phyloP scores from a whole-genome alignment of 2,329 filamentous ascomycete genomes.

The Cladophialophora bantiana region DNA sequence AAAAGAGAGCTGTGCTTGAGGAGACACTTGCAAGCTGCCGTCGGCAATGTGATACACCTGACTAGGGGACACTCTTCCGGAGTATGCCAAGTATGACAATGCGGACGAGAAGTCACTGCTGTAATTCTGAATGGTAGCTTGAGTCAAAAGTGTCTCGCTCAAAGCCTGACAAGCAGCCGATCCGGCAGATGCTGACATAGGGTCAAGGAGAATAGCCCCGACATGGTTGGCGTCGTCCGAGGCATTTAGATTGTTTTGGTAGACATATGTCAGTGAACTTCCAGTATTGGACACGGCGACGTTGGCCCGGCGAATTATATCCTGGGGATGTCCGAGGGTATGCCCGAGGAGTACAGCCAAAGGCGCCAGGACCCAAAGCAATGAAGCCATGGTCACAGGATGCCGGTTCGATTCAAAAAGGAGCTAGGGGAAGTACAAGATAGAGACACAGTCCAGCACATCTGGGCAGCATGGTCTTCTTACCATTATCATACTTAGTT shows the following conservation, averaged over 20 bases:
- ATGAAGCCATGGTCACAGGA: constrained; percentile 18
- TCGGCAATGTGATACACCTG: constrained; percentile 54
- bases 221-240: constrained; percentile 62
- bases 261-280: constrained; percentile 59
- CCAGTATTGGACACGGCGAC: constrained; percentile 44
- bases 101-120: constrained; percentile 54
- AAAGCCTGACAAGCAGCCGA: constrained; percentile 55
- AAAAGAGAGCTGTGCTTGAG: constrained; percentile 46
- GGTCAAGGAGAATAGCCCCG: constrained; percentile 59
- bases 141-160: constrained; percentile 57
- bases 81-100: constrained; percentile 56
- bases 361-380: constrained; percentile 21
- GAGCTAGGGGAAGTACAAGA: constrained; percentile 15
- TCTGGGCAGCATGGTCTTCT: constrained; percentile 16
- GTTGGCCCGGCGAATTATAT: constrained; percentile 10
- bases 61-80: constrained; percentile 46
- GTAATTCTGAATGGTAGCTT: constrained; percentile 52
- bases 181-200: constrained; percentile 49
- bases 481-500: constrained; percentile 27
- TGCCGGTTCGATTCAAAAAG: constrained; percentile 19
- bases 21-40: constrained; percentile 49
- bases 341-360: constrained; percentile 15
- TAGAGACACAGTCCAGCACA: constrained; percentile 9
- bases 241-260: constrained; percentile 63
- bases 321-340: constrained; percentile 18